phyloP scores from a whole-genome alignment of 768 basidiomycete genomes.

The Dentipellis fragilis region DNA sequence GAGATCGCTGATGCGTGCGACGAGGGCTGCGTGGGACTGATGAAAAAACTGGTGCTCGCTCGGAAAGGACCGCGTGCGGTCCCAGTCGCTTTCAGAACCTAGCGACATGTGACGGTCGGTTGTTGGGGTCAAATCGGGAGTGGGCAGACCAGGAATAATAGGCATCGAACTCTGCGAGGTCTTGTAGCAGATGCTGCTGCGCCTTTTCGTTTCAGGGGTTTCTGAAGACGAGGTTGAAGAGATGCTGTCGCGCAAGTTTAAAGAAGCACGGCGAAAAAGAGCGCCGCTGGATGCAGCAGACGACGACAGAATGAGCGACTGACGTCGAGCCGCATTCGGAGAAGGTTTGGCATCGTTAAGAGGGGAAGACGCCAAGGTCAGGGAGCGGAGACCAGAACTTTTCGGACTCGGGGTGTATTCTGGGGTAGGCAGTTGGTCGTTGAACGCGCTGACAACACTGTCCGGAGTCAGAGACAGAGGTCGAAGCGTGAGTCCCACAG shows the following conservation, averaged over 20 bases:
- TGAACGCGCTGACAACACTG: conserved; percentile 25
- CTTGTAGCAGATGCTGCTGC: conserved; percentile 74
- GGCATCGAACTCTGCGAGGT: conserved; percentile 29
- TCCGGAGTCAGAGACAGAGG: conserved; percentile 63
- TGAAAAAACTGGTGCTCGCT: conserved; percentile 82
- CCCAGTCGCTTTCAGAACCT: conserved; percentile 22
- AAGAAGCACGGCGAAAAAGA: conserved; percentile 25
- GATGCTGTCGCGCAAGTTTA: conserved; percentile 16
- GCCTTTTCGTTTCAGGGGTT: conserved; percentile 27
- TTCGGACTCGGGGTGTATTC: conserved; percentile 47
- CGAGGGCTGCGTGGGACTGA: conserved; percentile 74
- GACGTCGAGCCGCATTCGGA: conserved; percentile 18
- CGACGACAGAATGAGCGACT: conserved; percentile 24
- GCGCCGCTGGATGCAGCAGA: conserved; percentile 20
- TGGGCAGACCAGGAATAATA: conserved; percentile 44
- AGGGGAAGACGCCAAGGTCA: conserved; percentile 33
- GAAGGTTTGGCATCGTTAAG: conserved; percentile 4
- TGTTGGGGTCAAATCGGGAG: conserved; percentile 68
- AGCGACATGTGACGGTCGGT: conserved; percentile 33
- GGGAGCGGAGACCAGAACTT: conserved; percentile 39
- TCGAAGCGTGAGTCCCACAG: conserved; percentile 56
- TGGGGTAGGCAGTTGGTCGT: conserved; percentile 19
- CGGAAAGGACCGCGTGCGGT: conserved; percentile 12
- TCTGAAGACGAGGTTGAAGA: conserved; percentile 21
- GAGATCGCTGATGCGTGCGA: conserved; percentile 73